Conservation (phyloP, 345 rosid species). For the Rhodomyrtus tomentosa region DNA sequence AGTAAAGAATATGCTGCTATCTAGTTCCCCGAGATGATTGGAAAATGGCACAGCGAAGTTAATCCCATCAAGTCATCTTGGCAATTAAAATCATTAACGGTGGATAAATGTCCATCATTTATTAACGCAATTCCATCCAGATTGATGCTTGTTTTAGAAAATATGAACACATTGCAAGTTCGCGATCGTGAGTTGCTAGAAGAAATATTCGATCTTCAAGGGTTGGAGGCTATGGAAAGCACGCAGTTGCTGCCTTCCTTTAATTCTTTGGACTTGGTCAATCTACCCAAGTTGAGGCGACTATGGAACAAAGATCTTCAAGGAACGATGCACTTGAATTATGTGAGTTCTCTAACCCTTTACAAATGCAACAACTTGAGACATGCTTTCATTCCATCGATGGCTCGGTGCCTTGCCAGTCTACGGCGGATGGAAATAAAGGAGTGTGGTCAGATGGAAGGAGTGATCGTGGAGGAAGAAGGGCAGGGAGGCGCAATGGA, state of each 20-base stretch:
- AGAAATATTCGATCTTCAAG: background rate
- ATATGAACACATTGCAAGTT: background rate
- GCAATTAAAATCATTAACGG: background rate
- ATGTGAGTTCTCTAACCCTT: background rate
- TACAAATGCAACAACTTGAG: background rate
- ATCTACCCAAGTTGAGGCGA: background rate
- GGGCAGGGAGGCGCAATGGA: background rate
- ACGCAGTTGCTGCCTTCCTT: background rate
- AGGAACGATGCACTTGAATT: background rate
- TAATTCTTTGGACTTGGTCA: fast-evolving
- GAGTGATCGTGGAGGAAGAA: background rate
- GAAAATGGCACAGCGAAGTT: background rate
- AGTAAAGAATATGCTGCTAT: fast-evolving
- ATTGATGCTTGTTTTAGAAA: background rate
- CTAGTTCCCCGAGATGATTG: background rate
- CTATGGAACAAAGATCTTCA: background rate
- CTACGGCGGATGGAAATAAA: background rate
- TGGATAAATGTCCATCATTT: background rate
- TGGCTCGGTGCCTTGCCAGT: background rate
- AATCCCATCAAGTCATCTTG: background rate
- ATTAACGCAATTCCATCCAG: background rate
- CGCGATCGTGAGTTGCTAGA: fast-evolving
- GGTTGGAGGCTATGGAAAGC: background rate
- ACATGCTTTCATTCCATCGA: background rate
- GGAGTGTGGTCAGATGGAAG: background rate